These are phyloP conservation scores for Cytospora mali DNA, from an alignment of 2,329 filamentous ascomycete species.

Conservation along the genomic window DNA sequence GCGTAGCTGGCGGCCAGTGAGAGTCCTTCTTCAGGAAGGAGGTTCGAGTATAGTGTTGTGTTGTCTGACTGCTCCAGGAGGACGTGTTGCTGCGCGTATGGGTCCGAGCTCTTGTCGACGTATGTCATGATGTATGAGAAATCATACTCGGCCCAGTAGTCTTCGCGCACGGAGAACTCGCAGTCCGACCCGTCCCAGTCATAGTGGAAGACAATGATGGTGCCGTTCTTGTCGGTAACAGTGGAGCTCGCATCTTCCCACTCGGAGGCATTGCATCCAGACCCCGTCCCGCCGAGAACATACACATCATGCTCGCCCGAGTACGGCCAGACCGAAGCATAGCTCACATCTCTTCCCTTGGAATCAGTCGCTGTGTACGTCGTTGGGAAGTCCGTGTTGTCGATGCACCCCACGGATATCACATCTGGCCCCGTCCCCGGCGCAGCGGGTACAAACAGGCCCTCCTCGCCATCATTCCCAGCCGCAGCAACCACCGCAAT, in stretches of 20 bases:
- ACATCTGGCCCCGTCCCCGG: conserved; percentile 29
- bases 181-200: conserved; percentile 3
- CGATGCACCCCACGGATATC: conserved; percentile 32
- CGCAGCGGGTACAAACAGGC: conserved; percentile 6
- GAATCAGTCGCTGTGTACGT: conserved; percentile 30
- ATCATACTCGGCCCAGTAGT: conserved; percentile 3
- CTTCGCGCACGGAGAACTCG: conserved; percentile 3
- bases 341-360: conserved; percentile 24
- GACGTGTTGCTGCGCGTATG: conserved; percentile 30
- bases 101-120: conserved; percentile 15
- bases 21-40: conserved; percentile 15
- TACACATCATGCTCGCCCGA: conserved; percentile 25
- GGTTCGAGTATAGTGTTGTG: conserved; percentile 4
- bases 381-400: conserved; percentile 29
- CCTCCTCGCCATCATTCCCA: conserved; percentile 28
- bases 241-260: conserved; percentile 28
- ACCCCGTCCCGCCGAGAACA: conserved; percentile 19
- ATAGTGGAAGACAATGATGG: conserved; percentile 21
- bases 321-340: conserved; percentile 32
- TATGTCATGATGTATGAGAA: conserved; percentile 29
- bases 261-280: conserved; percentile 18
- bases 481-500: conserved; percentile 32
- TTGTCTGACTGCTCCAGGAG: conserved; percentile 29
- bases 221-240: conserved; percentile 29
- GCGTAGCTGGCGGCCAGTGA: conserved; percentile 22